phyloP scores from a whole-genome alignment of 2,329 filamentous ascomycete species.

The Aspergillus awamori region DNA sequence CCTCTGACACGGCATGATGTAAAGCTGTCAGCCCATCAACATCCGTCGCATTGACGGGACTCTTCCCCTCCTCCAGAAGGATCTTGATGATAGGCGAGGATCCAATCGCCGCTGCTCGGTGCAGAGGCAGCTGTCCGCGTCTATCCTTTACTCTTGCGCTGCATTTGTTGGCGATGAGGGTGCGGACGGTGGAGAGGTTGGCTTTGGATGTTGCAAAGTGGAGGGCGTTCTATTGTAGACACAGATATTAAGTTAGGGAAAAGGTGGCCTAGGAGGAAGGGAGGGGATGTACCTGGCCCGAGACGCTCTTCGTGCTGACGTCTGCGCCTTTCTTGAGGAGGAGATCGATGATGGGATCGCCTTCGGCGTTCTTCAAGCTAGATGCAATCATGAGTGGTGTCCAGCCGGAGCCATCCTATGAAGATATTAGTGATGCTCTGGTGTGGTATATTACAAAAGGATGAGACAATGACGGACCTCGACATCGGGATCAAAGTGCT shows the following conservation, averaged over 20 bases:
- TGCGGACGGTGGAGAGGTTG: conserved; percentile 78
- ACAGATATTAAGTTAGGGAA: not conserved
- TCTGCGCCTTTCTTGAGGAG: conserved; percentile 52
- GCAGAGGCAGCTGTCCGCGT: conserved; percentile 85
- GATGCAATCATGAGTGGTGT: conserved; percentile 55
- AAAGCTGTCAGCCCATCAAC: conserved; percentile 81
- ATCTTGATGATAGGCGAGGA: conserved; percentile 84
- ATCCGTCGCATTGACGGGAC: conserved; percentile 83
- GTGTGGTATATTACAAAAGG: too few relatives aligned
- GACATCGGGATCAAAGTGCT: conserved; percentile 80
- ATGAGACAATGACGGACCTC: conserved; percentile 55
- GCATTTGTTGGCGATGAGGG: conserved; percentile 74
- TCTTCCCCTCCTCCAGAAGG: conserved; percentile 71
- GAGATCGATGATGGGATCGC: conserved; percentile 49
- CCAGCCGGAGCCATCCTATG: conserved; percentile 54
- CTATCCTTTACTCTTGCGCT: conserved; percentile 80
- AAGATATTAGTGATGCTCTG: not conserved
- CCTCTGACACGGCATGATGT: conserved; percentile 69
- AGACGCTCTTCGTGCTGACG: conserved; percentile 46
- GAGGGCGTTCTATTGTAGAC: conserved; percentile 68
- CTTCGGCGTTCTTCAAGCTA: conserved; percentile 50
- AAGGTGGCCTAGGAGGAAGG: not conserved
- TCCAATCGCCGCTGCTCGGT: conserved; percentile 87
- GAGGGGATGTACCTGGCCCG: conserved; percentile 42
- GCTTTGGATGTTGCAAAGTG: conserved; percentile 92